These are phyloP conservation scores for Thielaviopsis punctulata DNA, from an alignment of 2,329 filamentous ascomycete species.

Conservation along the genomic window DNA sequence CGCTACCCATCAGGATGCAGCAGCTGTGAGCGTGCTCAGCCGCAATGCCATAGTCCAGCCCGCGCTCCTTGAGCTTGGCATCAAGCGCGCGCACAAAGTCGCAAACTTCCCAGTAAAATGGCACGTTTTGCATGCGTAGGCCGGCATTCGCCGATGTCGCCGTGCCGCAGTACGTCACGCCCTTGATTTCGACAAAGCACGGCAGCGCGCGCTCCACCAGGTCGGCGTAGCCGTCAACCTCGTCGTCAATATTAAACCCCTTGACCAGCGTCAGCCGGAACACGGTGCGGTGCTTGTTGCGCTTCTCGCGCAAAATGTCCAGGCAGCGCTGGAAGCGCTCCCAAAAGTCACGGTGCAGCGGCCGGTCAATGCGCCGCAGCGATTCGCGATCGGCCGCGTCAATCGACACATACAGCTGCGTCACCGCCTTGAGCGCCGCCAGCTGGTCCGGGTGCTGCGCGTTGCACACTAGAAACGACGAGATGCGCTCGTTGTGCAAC, in stretches of 20 bases:
- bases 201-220: slow-evolving; percentile 74
- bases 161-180: slow-evolving; percentile 92
- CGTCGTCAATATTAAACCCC: slow-evolving; percentile 93
- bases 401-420: slow-evolving; percentile 90
- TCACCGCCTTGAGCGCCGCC: slow-evolving; percentile 65
- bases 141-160: slow-evolving; percentile 69
- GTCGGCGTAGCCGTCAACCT: slow-evolving; percentile 76
- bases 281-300: slow-evolving; percentile 77
- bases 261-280: slow-evolving; percentile 93
- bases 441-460: slow-evolving; percentile 91
- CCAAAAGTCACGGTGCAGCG: slow-evolving; percentile 93
- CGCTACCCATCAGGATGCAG: slow-evolving; percentile 72
- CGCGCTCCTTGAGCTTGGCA: slow-evolving; percentile 46
- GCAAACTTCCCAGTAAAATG: slow-evolving; percentile 81
- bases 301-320: slow-evolving; percentile 69
- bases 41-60: slow-evolving; percentile 73
- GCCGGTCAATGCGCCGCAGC: slow-evolving; percentile 74
- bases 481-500: slow-evolving; percentile 74
- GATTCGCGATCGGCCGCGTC: slow-evolving; percentile 84
- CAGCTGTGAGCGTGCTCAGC: slow-evolving; percentile 93
- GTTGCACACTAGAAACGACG: slow-evolving; percentile 90
- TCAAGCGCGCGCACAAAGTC: slow-evolving; percentile 67
- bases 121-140: slow-evolving; percentile 92
- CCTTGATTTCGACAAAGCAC: slow-evolving; percentile 90
- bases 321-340: slow-evolving; percentile 84